Conservation (phyloP, 2,329 filamentous ascomycete species). For the Lecanicillium sp. region DNA sequence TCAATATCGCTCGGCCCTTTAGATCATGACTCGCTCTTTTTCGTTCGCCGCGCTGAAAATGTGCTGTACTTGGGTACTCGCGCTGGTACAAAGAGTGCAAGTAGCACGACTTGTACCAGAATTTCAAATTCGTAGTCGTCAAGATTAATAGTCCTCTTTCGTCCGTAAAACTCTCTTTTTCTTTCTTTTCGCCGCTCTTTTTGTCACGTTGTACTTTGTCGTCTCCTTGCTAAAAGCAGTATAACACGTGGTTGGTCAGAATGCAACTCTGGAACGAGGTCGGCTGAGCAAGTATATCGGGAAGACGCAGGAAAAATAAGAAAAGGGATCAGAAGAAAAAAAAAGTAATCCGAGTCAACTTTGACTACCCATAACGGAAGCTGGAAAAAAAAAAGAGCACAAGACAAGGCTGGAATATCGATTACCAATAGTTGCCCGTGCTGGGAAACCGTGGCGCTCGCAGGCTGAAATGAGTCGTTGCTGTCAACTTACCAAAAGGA, state of each 20-base stretch:
- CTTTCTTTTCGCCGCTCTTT: too few relatives aligned
- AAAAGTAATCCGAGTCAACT: neutral
- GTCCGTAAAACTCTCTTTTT: too few relatives aligned
- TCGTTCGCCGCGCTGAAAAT: neutral
- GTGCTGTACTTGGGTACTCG: too few relatives aligned
- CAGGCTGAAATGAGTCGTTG: neutral
- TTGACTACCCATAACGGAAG: neutral
- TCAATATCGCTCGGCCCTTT: neutral
- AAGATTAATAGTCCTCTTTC: too few relatives aligned
- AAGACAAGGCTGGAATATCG: slow-evolving; percentile 1
- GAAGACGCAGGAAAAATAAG: neutral
- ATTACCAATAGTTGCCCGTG: slow-evolving; percentile 4
- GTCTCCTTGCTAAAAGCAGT: slow-evolving; percentile 3
- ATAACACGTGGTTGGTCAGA: slow-evolving; percentile 14
- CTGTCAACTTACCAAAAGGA: neutral
- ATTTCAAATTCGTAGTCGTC: too few relatives aligned
- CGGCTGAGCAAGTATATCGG: slow-evolving; percentile 7
- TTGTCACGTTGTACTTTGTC: too few relatives aligned
- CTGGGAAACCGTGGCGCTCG: neutral
- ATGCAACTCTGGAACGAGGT: slow-evolving; percentile 6
- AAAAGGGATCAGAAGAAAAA: neutral
- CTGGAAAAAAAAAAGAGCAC: neutral
- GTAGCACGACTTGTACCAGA: too few relatives aligned
- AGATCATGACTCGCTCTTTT: slow-evolving; percentile 3
- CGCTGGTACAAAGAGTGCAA: too few relatives aligned